Evolutionary conservation across 2,329 filamentous ascomycete species (phyloP).

Genomic region (Sordariomycetes sp.): DNA sequence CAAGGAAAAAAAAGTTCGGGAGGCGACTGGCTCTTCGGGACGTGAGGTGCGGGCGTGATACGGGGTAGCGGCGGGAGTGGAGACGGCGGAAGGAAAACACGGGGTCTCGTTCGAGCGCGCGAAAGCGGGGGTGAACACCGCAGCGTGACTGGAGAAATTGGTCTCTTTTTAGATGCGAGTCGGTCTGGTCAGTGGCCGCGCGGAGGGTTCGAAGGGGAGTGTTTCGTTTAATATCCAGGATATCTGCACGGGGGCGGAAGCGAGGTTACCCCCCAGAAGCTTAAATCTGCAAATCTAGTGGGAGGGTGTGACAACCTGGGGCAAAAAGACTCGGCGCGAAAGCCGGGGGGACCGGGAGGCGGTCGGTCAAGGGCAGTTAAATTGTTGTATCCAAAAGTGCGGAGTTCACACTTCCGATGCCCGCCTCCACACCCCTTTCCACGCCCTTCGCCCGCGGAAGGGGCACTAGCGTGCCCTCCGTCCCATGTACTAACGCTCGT

Average conservation of each 20-base stretch:
- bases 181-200: too few species aligned
- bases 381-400: too few species aligned
- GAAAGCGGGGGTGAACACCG: not conserved
- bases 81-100: not conserved
- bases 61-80: not conserved
- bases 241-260: not conserved
- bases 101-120: not conserved
- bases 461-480: too few species aligned
- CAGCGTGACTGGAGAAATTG: not conserved
- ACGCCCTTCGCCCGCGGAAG: too few species aligned
- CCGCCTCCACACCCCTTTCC: too few species aligned
- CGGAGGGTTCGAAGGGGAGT: not conserved
- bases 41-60: not conserved
- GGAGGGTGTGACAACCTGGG: not conserved
- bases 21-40: not conserved
- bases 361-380: not conserved
- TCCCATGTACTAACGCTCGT: not conserved
- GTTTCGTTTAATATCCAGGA: not conserved
- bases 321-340: not conserved
- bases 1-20: not conserved
- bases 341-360: not conserved
- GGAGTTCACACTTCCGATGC: too few species aligned
- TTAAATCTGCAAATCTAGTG: not conserved
- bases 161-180: too few species aligned
- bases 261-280: not conserved